These are phyloP conservation scores for Suillus spraguei DNA, from an alignment of 768 basidiomycete genomes.

Conservation along the genomic window DNA sequence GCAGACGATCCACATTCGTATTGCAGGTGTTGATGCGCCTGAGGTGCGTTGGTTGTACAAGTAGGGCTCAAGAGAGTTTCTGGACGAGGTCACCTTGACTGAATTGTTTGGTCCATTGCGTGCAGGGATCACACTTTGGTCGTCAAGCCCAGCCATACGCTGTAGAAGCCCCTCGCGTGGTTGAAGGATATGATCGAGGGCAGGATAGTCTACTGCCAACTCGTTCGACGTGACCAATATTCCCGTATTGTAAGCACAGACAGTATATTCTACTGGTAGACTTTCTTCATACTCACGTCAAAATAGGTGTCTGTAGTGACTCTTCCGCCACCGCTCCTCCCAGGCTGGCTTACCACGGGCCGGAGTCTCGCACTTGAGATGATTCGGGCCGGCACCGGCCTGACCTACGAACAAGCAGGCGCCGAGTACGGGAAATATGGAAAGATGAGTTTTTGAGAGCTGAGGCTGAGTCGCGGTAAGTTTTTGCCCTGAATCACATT, in stretches of 20 bases:
- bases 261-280: not conserved
- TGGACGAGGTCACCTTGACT: not conserved
- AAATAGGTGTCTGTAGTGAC: conserved; percentile 71
- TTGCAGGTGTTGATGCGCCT: conserved; percentile 92
- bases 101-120: not conserved
- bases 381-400: conserved; percentile 77
- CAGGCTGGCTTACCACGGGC: conserved; percentile 42
- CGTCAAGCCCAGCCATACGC: conserved; percentile 74
- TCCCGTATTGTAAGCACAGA: conserved; percentile 63
- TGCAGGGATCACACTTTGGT: conserved; percentile 82
- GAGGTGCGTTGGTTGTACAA: conserved; percentile 54
- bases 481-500: conserved; percentile 2
- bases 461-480: conserved; percentile 72
- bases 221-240: conserved; percentile 83
- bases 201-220: conserved; percentile 67
- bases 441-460: conserved; percentile 62
- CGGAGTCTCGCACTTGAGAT: conserved; percentile 66
- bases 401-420: conserved; percentile 74
- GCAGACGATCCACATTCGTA: conserved; percentile 83
- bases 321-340: conserved; percentile 54
- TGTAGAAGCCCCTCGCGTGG: conserved; percentile 76
- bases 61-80: conserved; percentile 2
- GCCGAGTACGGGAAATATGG: conserved; percentile 79
- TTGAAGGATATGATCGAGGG: conserved; percentile 58
- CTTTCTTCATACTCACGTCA: conserved; percentile 1